Evolutionary conservation across 371 early-diverging fungal genomes (phyloP).

Genomic region (Apophysomyces sp.): DNA sequence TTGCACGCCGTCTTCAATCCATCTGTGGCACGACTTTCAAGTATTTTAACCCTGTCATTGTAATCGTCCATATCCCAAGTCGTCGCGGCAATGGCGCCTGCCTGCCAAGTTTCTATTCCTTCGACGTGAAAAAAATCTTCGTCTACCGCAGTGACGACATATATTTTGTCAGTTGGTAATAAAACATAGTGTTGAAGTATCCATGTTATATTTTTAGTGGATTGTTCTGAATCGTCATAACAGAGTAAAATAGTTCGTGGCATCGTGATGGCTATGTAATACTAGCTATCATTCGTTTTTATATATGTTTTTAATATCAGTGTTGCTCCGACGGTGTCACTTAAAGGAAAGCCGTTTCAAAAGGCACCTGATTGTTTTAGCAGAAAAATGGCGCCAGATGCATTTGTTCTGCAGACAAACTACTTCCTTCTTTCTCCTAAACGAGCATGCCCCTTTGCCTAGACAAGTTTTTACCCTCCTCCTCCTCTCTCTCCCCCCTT

Average conservation of each 20-base stretch:
- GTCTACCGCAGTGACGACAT: constrained; percentile 22
- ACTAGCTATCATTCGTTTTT: background rate
- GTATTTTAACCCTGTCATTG: constrained; percentile 16
- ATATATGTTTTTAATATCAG: background rate
- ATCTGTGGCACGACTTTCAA: constrained; percentile 19
- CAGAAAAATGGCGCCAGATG: background rate
- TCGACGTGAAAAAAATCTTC: constrained; percentile 31
- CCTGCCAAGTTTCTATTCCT: constrained; percentile 28
- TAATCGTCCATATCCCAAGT: constrained; percentile 21
- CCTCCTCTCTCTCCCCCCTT: background rate
- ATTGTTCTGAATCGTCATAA: constrained; percentile 26
- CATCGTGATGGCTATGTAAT: constrained; percentile 2
- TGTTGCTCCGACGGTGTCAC: background rate
- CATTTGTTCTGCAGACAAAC: background rate
- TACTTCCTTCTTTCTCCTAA: background rate
- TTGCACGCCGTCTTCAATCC: constrained; percentile 15
- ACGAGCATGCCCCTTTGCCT: background rate
- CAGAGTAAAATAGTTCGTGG: constrained; percentile 26
- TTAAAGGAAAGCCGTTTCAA: background rate
- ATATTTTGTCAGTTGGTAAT: constrained; percentile 20
- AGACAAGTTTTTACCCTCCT: background rate
- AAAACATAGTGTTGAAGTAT: constrained; percentile 17
- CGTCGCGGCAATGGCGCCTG: constrained; percentile 20
- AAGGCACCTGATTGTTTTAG: background rate
- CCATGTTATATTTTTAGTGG: constrained; percentile 27